Conservation (phyloP, 192 early-diverging fungal genomes). For the Chytriomyces hyalinus region DNA sequence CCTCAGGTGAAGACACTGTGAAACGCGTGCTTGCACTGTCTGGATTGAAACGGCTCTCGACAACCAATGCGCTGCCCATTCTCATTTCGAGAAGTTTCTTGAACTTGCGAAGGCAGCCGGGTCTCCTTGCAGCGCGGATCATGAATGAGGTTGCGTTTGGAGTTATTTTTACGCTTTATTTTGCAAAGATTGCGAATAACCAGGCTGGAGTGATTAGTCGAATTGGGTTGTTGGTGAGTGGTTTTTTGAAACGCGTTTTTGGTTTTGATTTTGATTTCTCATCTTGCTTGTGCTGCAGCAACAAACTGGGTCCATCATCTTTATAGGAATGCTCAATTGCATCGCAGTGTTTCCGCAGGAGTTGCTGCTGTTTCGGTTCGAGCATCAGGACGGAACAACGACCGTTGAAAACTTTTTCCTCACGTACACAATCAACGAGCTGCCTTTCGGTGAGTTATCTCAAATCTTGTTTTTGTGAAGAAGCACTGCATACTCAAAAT, state of each 20-base stretch:
- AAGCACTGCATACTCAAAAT: too few relatives aligned
- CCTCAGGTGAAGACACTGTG: slow-evolving; percentile 12
- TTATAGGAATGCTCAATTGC: slow-evolving; percentile 54
- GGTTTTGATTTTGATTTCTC: too few relatives aligned
- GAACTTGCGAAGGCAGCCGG: slow-evolving; percentile 44
- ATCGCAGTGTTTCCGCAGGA: slow-evolving; percentile 50
- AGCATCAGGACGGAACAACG: slow-evolving; percentile 49
- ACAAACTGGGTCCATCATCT: slow-evolving; percentile 46
- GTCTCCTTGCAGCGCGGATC: slow-evolving; percentile 42
- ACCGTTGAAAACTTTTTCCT: slow-evolving; percentile 48
- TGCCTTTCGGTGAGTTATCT: slow-evolving; percentile 34
- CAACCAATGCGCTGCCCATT: slow-evolving; percentile 33
- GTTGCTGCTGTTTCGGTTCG: slow-evolving; percentile 41
- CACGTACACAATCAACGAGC: slow-evolving; percentile 36
- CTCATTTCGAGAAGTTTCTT: slow-evolving; percentile 39
- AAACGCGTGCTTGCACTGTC: slow-evolving; percentile 8
- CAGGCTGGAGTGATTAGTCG: slow-evolving; percentile 45
- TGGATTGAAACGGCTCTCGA: slow-evolving; percentile 19
- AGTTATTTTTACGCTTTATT: slow-evolving; percentile 49
- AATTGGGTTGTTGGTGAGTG: slow-evolving; percentile 45
- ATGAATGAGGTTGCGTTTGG: slow-evolving; percentile 48
- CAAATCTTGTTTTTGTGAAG: slow-evolving; percentile 13
- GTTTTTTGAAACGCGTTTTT: too few relatives aligned
- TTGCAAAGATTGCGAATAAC: slow-evolving; percentile 30
- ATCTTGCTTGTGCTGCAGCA: too few relatives aligned